These are phyloP conservation scores for Geum urbanum DNA, from an alignment of 306 rosid genomes.

Conservation along the genomic window DNA sequence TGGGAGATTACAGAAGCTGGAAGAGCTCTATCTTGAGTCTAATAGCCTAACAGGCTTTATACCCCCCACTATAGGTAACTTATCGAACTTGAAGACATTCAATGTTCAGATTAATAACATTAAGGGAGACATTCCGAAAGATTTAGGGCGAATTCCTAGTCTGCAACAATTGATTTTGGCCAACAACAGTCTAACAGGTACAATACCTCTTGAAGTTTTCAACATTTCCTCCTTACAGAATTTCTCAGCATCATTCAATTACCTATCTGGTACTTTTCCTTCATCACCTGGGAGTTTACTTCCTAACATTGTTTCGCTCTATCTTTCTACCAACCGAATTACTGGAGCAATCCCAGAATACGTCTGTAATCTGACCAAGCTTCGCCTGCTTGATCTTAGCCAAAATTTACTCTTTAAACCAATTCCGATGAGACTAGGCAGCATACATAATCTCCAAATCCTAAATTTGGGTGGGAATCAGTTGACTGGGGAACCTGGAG, in stretches of 20 bases:
- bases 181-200: background rate
- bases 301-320: background rate
- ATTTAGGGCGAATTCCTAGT: background rate
- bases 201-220: background rate
- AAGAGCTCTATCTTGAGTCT: background rate
- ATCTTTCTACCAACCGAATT: background rate
- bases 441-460: background rate
- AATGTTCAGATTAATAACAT: background rate
- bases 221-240: background rate
- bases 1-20: slow-evolving; percentile 10
- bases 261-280: slow-evolving; percentile 12
- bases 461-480: background rate
- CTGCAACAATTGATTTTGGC: fast-evolving
- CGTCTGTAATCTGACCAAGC: slow-evolving; percentile 10
- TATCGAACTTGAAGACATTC: background rate
- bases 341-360: background rate
- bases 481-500: background rate
- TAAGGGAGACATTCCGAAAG: background rate
- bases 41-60: slow-evolving; percentile 6
- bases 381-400: background rate
- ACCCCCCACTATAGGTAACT: background rate
- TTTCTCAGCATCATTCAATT: background rate
- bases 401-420: background rate
- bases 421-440: background rate
- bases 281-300: background rate